Conservation (phyloP, 331 rosid genomes). For the Rosa hybrid region DNA sequence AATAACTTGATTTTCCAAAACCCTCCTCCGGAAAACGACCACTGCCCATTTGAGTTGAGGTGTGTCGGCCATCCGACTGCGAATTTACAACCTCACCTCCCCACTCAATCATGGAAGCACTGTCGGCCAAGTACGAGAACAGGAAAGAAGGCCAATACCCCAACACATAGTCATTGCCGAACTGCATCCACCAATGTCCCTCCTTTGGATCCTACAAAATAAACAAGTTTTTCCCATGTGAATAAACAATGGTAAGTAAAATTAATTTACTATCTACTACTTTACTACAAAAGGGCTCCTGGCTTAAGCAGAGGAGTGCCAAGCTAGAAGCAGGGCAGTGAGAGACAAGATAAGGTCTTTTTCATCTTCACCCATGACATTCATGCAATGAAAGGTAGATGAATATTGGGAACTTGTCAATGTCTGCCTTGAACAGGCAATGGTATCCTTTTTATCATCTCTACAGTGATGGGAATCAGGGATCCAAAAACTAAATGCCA, state of each 20-base stretch:
- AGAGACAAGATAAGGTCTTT: background rate
- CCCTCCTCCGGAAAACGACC: conserved; percentile 97
- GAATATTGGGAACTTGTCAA: background rate
- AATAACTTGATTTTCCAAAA: conserved; percentile 91
- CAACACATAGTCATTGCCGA: conserved; percentile 79
- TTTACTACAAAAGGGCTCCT: background rate
- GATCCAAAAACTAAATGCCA: conserved; percentile 32
- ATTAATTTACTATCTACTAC: background rate
- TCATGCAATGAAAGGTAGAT: conserved; percentile 5
- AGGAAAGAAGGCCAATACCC: conserved; percentile 98
- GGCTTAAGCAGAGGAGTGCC: background rate
- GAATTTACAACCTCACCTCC: conserved; percentile 99
- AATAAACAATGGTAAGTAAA: background rate
- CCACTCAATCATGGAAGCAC: conserved; percentile 98
- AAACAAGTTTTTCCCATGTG: background rate
- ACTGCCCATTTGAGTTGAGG: conserved; percentile 95
- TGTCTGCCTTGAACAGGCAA: background rate
- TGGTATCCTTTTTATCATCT: background rate
- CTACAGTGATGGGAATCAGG: conserved; percentile 21
- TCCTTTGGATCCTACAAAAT: conserved; percentile 79
- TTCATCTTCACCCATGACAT: conserved; percentile 8
- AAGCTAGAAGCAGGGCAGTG: background rate
- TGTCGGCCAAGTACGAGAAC: conserved; percentile 90
- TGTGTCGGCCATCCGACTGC: conserved; percentile 75
- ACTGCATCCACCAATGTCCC: conserved; percentile 99